Conservation (phyloP, 768 basidiomycete genomes). For the Xerocomellus chrysenteron region DNA sequence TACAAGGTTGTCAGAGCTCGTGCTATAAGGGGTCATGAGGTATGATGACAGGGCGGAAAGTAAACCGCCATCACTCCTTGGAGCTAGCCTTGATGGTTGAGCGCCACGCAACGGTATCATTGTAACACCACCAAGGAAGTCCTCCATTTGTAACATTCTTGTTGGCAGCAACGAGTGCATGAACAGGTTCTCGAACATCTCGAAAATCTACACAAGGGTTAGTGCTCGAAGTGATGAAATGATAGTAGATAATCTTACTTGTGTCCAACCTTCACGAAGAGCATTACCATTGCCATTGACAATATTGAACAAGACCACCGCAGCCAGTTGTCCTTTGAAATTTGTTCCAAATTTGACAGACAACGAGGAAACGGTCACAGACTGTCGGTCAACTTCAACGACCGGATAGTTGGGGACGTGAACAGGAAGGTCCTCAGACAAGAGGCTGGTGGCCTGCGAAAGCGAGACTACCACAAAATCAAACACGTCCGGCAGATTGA, state of each 20-base stretch:
- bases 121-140: constrained; percentile 93
- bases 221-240: background rate
- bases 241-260: constrained; percentile 46
- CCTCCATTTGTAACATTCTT: constrained; percentile 95
- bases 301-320: constrained; percentile 96
- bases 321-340: constrained; percentile 92
- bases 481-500: constrained; percentile 91
- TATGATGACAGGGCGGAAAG: constrained; percentile 94
- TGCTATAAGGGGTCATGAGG: constrained; percentile 89
- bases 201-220: constrained; percentile 69
- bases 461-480: constrained; percentile 94
- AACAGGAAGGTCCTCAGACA: constrained; percentile 68
- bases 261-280: constrained; percentile 92
- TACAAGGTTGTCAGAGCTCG: constrained; percentile 70
- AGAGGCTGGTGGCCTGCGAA: constrained; percentile 85
- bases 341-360: constrained; percentile 94
- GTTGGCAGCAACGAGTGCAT: constrained; percentile 88
- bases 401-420: constrained; percentile 83
- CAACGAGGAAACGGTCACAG: constrained; percentile 85
- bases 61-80: constrained; percentile 83
- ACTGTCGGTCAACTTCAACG: constrained; percentile 86
- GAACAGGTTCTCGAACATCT: constrained; percentile 97
- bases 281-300: constrained; percentile 95
- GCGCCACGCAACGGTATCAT: constrained; percentile 87
- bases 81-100: constrained; percentile 58